These are phyloP conservation scores for Avicennia marina DNA, from an alignment of 257 asterid species.

Conservation along the genomic window DNA sequence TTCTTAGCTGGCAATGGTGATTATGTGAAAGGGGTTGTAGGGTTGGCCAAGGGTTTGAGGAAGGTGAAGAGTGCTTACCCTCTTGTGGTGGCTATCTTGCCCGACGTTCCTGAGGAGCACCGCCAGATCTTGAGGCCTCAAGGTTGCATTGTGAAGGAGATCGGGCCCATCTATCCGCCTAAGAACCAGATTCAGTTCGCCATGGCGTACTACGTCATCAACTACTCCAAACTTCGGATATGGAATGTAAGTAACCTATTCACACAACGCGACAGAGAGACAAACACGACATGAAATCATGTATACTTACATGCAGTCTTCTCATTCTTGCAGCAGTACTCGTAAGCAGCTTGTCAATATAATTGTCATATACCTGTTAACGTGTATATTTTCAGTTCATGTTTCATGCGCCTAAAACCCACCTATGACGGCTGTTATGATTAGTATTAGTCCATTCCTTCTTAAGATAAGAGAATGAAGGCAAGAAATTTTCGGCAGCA, in stretches of 20 bases:
- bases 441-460: too few relatives aligned
- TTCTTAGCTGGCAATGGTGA: slow-evolving; percentile 54
- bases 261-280: too few relatives aligned
- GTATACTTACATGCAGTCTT: too few relatives aligned
- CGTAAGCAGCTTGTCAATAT: too few relatives aligned
- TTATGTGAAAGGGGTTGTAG: slow-evolving; percentile 54
- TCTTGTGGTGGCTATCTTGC: slow-evolving; percentile 55
- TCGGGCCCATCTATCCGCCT: slow-evolving; percentile 48
- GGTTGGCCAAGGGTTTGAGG: slow-evolving; percentile 56
- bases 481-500: too few relatives aligned
- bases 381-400: too few relatives aligned
- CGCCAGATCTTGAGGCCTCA: slow-evolving; percentile 37
- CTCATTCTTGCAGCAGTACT: too few relatives aligned
- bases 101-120: slow-evolving; percentile 59
- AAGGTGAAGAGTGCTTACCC: slow-evolving; percentile 54
- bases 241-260: slow-evolving; percentile 60
- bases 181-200: slow-evolving; percentile 45
- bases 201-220: slow-evolving; percentile 58
- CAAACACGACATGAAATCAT: too few relatives aligned
- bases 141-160: slow-evolving; percentile 53
- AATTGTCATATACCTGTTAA: too few relatives aligned
- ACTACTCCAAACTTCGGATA: slow-evolving; percentile 56
- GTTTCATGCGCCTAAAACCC: too few relatives aligned
- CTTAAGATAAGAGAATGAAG: too few relatives aligned
- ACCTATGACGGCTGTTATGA: too few relatives aligned